phyloP scores from a whole-genome alignment of 352 stramenopile species.

The Phytophthora hybrid region DNA sequence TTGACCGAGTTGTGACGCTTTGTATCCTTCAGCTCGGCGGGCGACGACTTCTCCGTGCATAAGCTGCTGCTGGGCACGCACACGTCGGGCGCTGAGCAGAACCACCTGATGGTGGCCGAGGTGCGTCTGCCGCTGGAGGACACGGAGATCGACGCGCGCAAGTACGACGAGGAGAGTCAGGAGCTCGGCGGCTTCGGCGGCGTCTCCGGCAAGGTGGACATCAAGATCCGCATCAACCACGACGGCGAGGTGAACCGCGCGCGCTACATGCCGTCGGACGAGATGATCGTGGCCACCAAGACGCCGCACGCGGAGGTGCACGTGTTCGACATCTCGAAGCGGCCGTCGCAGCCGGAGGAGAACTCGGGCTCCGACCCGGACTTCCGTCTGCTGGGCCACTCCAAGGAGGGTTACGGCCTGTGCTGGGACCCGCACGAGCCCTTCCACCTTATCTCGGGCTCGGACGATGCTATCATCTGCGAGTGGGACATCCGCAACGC shows the following conservation, averaged over 20 bases:
- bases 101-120: slow-evolving; percentile 91
- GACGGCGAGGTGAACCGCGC: slow-evolving; percentile 99
- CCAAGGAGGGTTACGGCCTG: slow-evolving; percentile 96
- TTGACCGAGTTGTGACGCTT: slow-evolving; percentile 31
- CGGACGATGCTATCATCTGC: slow-evolving; percentile 96
- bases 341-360: slow-evolving; percentile 92
- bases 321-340: slow-evolving; percentile 99
- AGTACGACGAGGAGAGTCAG: slow-evolving; percentile 97
- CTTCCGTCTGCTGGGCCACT: slow-evolving; percentile 84
- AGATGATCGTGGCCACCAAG: slow-evolving; percentile 98
- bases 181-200: slow-evolving; percentile 87
- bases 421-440: slow-evolving; percentile 95
- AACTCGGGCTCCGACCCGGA: slow-evolving; percentile 83
- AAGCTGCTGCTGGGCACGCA: slow-evolving; percentile 99
- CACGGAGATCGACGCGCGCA: slow-evolving; percentile 94
- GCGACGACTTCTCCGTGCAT: slow-evolving; percentile 96
- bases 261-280: slow-evolving; percentile 98
- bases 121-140: slow-evolving; percentile 97
- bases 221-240: slow-evolving; percentile 98
- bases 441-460: slow-evolving; percentile 94
- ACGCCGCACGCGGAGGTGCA: slow-evolving; percentile 94
- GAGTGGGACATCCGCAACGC: slow-evolving; percentile 96
- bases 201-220: slow-evolving; percentile 95
- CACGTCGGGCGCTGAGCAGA: slow-evolving; percentile 93
- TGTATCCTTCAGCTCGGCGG: slow-evolving; percentile 48